Evolutionary conservation across 805 yeast species (phyloP), one percentile per base, ranked within the genome.

Genomic region (Candida peoriensis): DNA sequence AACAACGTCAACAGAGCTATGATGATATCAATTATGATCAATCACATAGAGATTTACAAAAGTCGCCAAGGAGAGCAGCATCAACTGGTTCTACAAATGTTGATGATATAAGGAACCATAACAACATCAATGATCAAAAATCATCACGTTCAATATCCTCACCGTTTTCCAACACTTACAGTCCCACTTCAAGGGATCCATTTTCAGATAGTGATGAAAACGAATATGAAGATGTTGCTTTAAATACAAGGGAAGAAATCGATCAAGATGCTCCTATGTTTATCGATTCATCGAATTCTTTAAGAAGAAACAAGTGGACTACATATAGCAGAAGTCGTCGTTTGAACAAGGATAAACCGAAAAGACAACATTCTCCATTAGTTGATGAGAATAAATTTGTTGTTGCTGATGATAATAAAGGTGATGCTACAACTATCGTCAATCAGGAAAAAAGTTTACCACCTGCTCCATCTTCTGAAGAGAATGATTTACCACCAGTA

Each of bases 291-390:
- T 42, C 44, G 2, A 60, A 61, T 38, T 63, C 64, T 0, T 42
- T 62, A 28, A 68, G 61, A 45, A 64, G 78, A 51, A 63, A 72
- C 39, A 61, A 68, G 45, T 71, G 76, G 66, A 64, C 72, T 20
- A 68, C 76, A 1, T 72, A 72, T 46, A 61, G 73, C 42, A 59
- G 65, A 52, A 66, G 64, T 48, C 57, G 34, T 35, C 54, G 42
- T 42, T 37, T 30, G 11, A 39, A 24, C n/a, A 36, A 33, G 18
- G 41, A 32, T 7, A 35, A 24, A 32, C 26, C 30, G 3, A 25
- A 29, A 10, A 36, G 33, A 28, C 9, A 33, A 20, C 34, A 21
- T 4, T 52, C 48, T 5, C 53, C 47, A 15, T 29, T 48, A 10
- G 16, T 32, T 20, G 46, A 44, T 34, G 37, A 32, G 8, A 27